A percentile compares a stretch with the other conserved stretches of the same genome.
Conservation (phyloP, 192 early-diverging fungal species). For the Umbelopsis vinacea region DNA sequence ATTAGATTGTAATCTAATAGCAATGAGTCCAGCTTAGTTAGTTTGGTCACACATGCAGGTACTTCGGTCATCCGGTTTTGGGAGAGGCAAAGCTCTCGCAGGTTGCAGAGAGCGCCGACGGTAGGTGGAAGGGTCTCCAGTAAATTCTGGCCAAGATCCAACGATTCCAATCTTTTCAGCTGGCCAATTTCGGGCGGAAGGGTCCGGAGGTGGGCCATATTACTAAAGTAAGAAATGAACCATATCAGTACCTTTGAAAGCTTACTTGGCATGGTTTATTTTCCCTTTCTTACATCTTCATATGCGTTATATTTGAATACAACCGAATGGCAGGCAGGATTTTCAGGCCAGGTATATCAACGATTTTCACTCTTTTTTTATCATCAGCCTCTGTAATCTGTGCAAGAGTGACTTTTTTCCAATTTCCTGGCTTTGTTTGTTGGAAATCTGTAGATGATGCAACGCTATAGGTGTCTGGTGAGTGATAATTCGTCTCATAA, state of each 20-base stretch:
- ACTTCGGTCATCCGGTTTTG: conserved; percentile 64
- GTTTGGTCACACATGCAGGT: conserved; percentile 68
- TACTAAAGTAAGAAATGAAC: not conserved
- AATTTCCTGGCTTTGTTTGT: not conserved
- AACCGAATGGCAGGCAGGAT: not conserved
- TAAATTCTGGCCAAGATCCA: conserved; percentile 5
- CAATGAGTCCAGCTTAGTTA: conserved; percentile 70
- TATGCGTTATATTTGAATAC: not conserved
- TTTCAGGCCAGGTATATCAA: conserved; percentile 14
- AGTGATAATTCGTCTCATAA: not conserved
- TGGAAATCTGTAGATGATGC: not conserved
- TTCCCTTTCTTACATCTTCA: not conserved
- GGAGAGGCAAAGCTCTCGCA: conserved; percentile 63
- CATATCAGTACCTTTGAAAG: not conserved
- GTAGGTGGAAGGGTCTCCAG: conserved; percentile 64
- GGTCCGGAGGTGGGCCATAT: not conserved
- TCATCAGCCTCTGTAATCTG: not conserved
- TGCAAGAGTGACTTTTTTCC: conserved; percentile 1
- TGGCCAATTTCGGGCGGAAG: conserved; percentile 10
- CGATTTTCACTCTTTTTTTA: not conserved
- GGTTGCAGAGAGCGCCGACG: conserved; percentile 72
- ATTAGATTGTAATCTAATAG: conserved; percentile 65
- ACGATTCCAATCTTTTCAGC: not conserved
- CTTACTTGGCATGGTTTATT: no score
- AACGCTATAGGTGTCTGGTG: not conserved